Conservation (phyloP, 441 rosid species). For the Pelargonium australe region DNA sequence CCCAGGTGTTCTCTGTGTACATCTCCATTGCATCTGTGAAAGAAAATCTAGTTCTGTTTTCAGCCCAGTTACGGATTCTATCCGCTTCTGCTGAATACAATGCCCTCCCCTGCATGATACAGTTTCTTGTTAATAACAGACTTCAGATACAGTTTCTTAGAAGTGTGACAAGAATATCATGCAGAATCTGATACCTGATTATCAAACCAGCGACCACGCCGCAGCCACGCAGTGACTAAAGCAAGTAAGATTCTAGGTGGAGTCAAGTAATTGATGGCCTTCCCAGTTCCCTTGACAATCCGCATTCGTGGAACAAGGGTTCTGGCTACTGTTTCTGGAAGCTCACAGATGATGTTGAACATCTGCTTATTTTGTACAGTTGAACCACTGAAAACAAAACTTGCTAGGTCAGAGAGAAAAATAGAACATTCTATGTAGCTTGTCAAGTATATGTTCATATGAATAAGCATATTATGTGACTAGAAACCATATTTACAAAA, state of each 20-base stretch:
- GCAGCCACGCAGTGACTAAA: conserved; percentile 78
- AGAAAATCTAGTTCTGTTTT: conserved; percentile 69
- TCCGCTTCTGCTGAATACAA: conserved; percentile 88
- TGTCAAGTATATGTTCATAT: too few relatives aligned
- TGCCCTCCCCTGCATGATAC: conserved; percentile 62
- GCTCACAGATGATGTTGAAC: conserved; percentile 89
- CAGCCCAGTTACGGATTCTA: conserved; percentile 83
- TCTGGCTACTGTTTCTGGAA: conserved; percentile 92
- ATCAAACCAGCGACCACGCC: conserved; percentile 92
- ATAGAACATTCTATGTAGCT: neutral
- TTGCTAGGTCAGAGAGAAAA: neutral
- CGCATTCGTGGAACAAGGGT: conserved; percentile 82
- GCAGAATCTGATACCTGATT: conserved; percentile 47
- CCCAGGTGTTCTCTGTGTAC: conserved; percentile 87
- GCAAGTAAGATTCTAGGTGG: conserved; percentile 92
- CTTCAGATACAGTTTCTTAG: too few relatives aligned
- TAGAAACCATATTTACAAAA: too few relatives aligned
- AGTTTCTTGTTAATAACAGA: too few relatives aligned
- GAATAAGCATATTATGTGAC: too few relatives aligned
- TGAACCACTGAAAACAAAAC: conserved; percentile 59
- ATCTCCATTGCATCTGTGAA: conserved; percentile 89
- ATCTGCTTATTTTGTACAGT: conserved; percentile 64
- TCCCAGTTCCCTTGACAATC: conserved; percentile 74
- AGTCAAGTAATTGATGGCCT: conserved; percentile 66
- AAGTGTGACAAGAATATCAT: too few relatives aligned